Evolutionary conservation across 345 rosid genomes (phyloP).

Genomic region (Pistacia vera): DNA sequence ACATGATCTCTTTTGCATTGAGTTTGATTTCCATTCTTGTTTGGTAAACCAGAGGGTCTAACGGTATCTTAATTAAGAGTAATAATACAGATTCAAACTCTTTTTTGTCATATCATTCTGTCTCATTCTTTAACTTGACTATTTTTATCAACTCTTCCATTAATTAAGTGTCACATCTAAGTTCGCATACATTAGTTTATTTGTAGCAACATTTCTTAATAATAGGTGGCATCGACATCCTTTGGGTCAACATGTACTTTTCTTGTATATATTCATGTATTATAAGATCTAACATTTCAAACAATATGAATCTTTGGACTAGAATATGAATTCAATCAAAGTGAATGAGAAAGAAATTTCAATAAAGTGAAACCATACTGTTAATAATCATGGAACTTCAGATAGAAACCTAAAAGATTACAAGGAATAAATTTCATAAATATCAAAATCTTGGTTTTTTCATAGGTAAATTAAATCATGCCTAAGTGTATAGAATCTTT

Average conservation of each 20-base stretch:
- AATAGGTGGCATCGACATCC: neutral
- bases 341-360: neutral
- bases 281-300: neutral
- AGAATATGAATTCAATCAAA: slow-evolving; percentile 1
- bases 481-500: neutral
- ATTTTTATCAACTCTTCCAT: too few species aligned
- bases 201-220: too few species aligned
- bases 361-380: too few species aligned
- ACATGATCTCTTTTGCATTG: neutral
- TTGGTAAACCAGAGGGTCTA: neutral
- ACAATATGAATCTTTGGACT: neutral
- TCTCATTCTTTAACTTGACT: too few species aligned
- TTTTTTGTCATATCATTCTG: too few species aligned
- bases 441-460: neutral
- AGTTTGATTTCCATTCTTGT: neutral
- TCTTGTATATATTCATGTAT: neutral
- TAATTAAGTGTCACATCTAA: too few species aligned
- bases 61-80: neutral
- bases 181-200: too few species aligned
- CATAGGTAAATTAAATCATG: neutral
- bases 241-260: neutral
- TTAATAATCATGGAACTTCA: neutral
- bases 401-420: neutral
- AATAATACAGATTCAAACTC: too few species aligned
- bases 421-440: neutral